Percentiles rank a stretch among this genome's conserved stretches.
phyloP scores from a whole-genome alignment of 805 yeast genomes.

The Cyberlindnera maritima region DNA sequence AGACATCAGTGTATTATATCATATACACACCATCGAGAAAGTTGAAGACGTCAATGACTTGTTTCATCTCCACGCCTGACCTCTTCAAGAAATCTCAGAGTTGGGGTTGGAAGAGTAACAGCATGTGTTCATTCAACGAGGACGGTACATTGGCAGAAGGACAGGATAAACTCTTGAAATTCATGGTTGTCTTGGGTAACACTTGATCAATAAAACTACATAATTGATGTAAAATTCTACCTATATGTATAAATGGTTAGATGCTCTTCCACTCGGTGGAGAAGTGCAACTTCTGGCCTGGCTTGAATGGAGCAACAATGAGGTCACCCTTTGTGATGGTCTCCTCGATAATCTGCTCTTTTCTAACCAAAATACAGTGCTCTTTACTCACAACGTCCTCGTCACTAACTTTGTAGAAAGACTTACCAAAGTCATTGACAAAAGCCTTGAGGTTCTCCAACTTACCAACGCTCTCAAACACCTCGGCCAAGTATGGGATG shows the following conservation, averaged over 20 bases:
- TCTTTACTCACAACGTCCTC: conserved; percentile 43
- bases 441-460: conserved; percentile 68
- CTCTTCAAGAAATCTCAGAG: conserved; percentile 51
- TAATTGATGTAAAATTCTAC: no score
- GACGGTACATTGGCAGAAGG: conserved; percentile 44
- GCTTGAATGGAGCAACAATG: conserved; percentile 78
- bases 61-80: conserved; percentile 56
- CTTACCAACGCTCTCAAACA: conserved; percentile 65
- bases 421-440: conserved; percentile 70
- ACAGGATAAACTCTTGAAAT: conserved; percentile 43
- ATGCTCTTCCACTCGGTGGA: conserved; percentile 61
- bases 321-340: conserved; percentile 42
- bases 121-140: conserved; percentile 50
- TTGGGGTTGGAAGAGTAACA: conserved; percentile 62
- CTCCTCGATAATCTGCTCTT: conserved; percentile 58
- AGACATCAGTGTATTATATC: conserved; percentile 48
- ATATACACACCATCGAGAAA: conserved; percentile 53
- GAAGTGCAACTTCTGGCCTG: conserved; percentile 77
- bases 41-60: conserved; percentile 43
- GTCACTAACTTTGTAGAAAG: conserved; percentile 61
- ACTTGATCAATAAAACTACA: no score
- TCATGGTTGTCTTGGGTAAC: conserved; percentile 49
- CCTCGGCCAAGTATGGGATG: conserved; percentile 79
- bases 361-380: conserved; percentile 53
- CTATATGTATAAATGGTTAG: not conserved